Evolutionary conservation across 2,329 filamentous ascomycete species (phyloP), one percentile per base, ranked within the genome.

Genomic region (Lachnellula subtilissima): DNA sequence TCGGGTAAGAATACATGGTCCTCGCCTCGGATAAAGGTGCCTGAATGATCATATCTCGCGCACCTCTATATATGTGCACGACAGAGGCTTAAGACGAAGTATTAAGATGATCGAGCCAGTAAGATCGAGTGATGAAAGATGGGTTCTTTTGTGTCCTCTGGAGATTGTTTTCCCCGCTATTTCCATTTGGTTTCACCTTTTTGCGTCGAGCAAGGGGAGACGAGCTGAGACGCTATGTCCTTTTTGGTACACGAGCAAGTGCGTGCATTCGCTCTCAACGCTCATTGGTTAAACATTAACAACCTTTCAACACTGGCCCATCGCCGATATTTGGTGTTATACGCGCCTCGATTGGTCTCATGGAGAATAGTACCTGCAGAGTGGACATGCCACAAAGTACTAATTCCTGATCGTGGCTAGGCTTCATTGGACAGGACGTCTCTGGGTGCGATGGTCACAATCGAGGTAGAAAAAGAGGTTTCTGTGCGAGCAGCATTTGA

Each of bases 121-220:
- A 39, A 45, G 54, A 35, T 54, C 53, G 28, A 25, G 46, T 12
- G 17, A 52, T 35, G 51, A 54, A 51, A 52, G 32, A 52, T 57
- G 50, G 48, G 52, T 50, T 57, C 50, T 57, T 61, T 52, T 22
- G 22, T 19, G 53, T 35, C 23, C 50, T 54, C 52, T 52, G 35
- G 28, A 11, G 9, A 19, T 39, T n/a, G 25, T 51, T 39, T 50
- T 54, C 53, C 58, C 58, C 61, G 57, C 59, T 53, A 61, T 63
- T 61, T 57, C 46, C 53, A 59, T 45, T 25, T 47, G 45, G 53
- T 63, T 64, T 63, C 55, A 63, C 55, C 60, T 45, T 59, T 52
- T 48, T 46, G 59, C 50, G 8, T 47, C 52, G 42, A 22, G 55
- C 52, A 52, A 47, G 55, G 43, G 37, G 36, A 40, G 22, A 22